These are phyloP conservation scores for Ochromonas danica DNA, from an alignment of 108 stramenopile species.

Conservation along the genomic window DNA sequence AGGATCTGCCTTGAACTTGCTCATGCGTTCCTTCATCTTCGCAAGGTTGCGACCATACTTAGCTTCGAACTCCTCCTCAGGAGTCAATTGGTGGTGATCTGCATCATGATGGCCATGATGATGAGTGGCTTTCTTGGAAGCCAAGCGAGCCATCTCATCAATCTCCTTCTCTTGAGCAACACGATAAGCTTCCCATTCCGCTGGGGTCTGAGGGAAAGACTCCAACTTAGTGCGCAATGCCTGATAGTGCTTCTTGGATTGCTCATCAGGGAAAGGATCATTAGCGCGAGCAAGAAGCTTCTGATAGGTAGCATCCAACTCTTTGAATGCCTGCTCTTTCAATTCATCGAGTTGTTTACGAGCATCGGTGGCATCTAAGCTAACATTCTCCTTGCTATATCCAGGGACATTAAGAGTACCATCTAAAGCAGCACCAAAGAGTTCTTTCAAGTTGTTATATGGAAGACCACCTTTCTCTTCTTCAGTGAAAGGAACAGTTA, in stretches of 20 bases:
- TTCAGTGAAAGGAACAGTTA: background rate
- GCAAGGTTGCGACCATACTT: background rate
- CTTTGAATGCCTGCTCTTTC: background rate
- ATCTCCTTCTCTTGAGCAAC: background rate
- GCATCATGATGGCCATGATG: background rate
- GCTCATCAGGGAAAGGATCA: background rate
- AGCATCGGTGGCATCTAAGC: background rate
- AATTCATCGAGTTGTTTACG: background rate
- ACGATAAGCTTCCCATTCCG: background rate
- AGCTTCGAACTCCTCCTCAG: background rate
- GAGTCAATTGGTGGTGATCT: background rate
- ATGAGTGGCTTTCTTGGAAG: background rate
- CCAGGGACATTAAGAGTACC: background rate
- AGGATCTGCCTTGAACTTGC: background rate
- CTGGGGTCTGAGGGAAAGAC: background rate
- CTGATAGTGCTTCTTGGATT: background rate
- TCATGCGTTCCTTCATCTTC: background rate
- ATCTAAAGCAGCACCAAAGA: background rate
- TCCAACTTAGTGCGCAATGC: background rate
- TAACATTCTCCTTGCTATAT: background rate
- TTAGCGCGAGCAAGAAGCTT: background rate
- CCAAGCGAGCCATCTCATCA: background rate
- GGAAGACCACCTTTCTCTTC: background rate
- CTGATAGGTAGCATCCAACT: background rate
- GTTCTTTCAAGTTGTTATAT: background rate